Evolutionary conservation across 441 rosid species (phyloP).

Genomic region (Dalechampia spathulata): DNA sequence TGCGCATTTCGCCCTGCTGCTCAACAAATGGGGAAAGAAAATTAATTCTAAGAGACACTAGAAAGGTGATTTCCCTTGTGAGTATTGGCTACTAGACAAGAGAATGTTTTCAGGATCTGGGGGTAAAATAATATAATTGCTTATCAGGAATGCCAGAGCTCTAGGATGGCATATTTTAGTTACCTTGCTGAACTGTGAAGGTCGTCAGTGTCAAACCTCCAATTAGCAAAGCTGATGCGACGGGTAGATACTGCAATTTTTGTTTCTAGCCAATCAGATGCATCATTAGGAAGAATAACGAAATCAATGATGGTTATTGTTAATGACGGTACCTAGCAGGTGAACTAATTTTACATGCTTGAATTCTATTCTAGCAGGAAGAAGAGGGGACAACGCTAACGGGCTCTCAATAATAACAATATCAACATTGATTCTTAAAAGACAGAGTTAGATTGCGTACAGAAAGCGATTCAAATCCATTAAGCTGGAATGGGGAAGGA

Average conservation of each 20-base stretch:
- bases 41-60: not conserved
- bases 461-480: constrained; percentile 56
- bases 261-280: constrained; percentile 7
- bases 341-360: not conserved
- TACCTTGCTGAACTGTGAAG: constrained; percentile 82
- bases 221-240: constrained; percentile 82
- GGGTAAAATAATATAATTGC: too few relatives aligned
- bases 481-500: constrained; percentile 76
- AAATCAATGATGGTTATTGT: not conserved
- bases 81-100: too few relatives aligned
- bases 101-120: too few relatives aligned
- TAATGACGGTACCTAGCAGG: not conserved
- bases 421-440: not conserved
- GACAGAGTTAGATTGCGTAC: constrained; percentile 30
- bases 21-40: not conserved
- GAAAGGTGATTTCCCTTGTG: not conserved
- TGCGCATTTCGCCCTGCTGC: constrained; percentile 71
- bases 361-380: not conserved
- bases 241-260: constrained; percentile 75
- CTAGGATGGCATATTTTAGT: not conserved
- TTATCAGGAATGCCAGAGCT: too few relatives aligned
- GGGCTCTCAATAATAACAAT: too few relatives aligned
- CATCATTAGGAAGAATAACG: not conserved
- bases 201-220: constrained; percentile 90
- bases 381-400: too few relatives aligned